phyloP scores from a whole-genome alignment of 352 stramenopile genomes.

The Saprolegnia diclina region DNA sequence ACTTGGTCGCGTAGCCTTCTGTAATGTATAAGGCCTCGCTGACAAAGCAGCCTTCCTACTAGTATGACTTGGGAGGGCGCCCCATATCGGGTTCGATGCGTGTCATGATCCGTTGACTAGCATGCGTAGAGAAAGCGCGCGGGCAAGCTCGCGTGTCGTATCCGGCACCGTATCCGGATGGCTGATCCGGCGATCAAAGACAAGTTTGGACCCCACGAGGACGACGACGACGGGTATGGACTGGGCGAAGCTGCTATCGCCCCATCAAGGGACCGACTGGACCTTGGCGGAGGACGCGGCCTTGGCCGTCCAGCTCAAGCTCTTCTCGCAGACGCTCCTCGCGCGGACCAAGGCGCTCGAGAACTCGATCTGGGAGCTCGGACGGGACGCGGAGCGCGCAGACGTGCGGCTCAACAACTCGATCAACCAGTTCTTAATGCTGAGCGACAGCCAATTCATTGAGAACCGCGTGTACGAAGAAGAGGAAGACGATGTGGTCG shows the following conservation, averaged over 20 bases:
- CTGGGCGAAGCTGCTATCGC: constrained; percentile 25
- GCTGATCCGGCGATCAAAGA: neutral
- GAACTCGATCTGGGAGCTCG: constrained; percentile 60
- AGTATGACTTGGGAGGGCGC: too few relatives aligned
- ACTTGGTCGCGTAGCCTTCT: too few relatives aligned
- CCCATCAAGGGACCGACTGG: constrained; percentile 26
- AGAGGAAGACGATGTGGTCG: constrained; percentile 61
- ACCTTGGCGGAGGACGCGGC: constrained; percentile 29
- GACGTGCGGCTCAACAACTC: constrained; percentile 76
- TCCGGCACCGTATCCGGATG: constrained; percentile 1
- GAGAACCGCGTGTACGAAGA: constrained; percentile 87
- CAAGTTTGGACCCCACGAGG: constrained; percentile 6
- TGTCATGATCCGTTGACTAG: too few relatives aligned
- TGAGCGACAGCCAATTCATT: constrained; percentile 85
- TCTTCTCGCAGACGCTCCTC: constrained; percentile 63
- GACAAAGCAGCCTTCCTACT: too few relatives aligned
- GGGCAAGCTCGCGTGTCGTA: neutral
- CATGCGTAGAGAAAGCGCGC: neutral
- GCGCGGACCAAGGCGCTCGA: constrained; percentile 66
- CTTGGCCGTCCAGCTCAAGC: constrained; percentile 37
- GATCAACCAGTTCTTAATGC: constrained; percentile 84
- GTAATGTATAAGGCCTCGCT: too few relatives aligned
- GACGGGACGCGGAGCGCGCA: constrained; percentile 53
- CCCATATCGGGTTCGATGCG: too few relatives aligned
- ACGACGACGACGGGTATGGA: neutral